Conservation (phyloP, 352 stramenopile species). For the Pythium guiyangense region DNA sequence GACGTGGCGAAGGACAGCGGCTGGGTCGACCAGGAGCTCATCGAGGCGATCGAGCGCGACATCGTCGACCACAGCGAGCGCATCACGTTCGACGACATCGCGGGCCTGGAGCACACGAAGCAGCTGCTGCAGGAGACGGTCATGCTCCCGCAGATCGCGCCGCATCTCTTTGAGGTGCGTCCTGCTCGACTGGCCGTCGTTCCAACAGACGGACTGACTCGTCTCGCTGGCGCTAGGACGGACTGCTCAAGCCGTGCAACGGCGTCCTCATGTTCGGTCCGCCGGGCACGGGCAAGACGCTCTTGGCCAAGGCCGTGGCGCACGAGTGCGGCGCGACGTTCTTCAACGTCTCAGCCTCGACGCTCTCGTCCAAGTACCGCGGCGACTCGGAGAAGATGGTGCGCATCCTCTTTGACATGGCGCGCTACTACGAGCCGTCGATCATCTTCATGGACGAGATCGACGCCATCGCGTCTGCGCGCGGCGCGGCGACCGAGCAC, state of each 20-base stretch:
- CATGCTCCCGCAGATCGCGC: conserved; percentile 81
- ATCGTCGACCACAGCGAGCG: conserved; percentile 70
- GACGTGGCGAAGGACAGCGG: conserved; percentile 70
- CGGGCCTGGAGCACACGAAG: conserved; percentile 73
- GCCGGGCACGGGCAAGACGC: conserved; percentile 88
- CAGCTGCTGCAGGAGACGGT: conserved; percentile 79
- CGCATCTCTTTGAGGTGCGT: conserved; percentile 76
- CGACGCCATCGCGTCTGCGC: conserved; percentile 86
- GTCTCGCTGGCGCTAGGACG: conserved; percentile 29
- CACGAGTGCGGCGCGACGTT: conserved; percentile 96
- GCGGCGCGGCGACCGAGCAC: conserved; percentile 71
- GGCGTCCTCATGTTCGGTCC: conserved; percentile 87
- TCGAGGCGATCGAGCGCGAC: conserved; percentile 84
- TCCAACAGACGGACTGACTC: neutral
- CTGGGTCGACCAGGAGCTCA: conserved; percentile 76
- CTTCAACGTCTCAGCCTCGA: conserved; percentile 96
- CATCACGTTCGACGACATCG: conserved; percentile 73
- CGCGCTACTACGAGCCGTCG: conserved; percentile 94
- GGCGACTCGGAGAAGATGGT: conserved; percentile 96
- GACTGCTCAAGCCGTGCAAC: conserved; percentile 73
- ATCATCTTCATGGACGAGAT: conserved; percentile 99
- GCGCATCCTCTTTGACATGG: conserved; percentile 97
- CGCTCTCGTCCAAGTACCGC: conserved; percentile 91
- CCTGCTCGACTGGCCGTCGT: no score
- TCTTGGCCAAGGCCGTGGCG: conserved; percentile 88